Base-by-base conservation (phyloP, 495 filamentous ascomycete genomes). In the Lophiostoma macrostomum region DNA sequence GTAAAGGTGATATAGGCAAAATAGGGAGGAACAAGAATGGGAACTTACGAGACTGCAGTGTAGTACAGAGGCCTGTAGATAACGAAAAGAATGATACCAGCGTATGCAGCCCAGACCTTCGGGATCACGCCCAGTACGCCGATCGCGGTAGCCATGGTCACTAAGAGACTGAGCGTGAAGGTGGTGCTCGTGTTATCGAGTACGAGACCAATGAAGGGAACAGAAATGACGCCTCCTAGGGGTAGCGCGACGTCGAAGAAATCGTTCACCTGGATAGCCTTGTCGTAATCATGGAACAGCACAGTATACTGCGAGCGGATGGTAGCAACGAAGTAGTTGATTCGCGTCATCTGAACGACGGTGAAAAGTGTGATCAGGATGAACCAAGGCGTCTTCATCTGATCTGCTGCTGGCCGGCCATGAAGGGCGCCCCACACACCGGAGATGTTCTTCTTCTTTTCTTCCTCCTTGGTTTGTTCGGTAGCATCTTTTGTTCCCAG, bases 251-350 rank as follows among this genome's bases (percentile, higher is more conserved):
- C 70, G 66, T 97, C 91, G 70, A 98, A 97, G 68, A 88, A 81
- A 30, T 82, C 72, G 69, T 96, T 97, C 63, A 97, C 73, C 34
- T 76, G 67, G 6, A 80, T 73, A 0, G 91, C 87, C 34, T 76
- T 74, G 0, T 66, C 63, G 41, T 71, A 69, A 7, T 76, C 77
- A 20, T 68, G 69, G n/a, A 98, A 78, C 8, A 98, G 76, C 62
- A 82, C 82, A 31, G 81, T 78, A 70, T 96, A 96, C 67, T 98
- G 93, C 6, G 82, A 75, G 16, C 85, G 81, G 53, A 98, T 82
- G 2, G 93, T 93, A 0, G 93, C 90, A 25, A 98, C 88, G 62
- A 98, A 98, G 76, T 90, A 98, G 72, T 97, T 97, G 68, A 96
- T 96, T 14, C 91, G 81, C 0, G 86, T 88, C 91, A 95, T 96